These are phyloP conservation scores for Knoxia roxburghii DNA, from an alignment of 257 asterid genomes.

Conservation along the genomic window DNA sequence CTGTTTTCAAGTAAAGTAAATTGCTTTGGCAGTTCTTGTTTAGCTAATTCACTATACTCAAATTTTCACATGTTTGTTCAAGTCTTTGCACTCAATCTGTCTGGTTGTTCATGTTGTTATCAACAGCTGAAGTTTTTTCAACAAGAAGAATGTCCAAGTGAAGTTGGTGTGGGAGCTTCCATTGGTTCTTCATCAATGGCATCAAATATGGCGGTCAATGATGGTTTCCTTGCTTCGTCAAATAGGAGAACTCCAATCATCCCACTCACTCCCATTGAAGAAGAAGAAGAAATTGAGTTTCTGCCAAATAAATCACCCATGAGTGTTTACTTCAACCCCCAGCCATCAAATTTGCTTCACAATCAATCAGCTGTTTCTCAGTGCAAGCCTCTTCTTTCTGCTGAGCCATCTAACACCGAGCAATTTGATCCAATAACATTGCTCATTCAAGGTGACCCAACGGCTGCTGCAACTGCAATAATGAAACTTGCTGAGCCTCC, in stretches of 20 bases:
- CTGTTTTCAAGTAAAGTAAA: not conserved
- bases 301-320: no score
- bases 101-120: no score
- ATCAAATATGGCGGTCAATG: not conserved
- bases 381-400: not conserved
- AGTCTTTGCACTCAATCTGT: no score
- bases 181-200: constrained; percentile 7
- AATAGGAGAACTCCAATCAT: constrained; percentile 29
- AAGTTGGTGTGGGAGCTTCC: constrained; percentile 15
- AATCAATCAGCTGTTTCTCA: not conserved
- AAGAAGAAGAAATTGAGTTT: constrained; percentile 13
- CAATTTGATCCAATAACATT: constrained; percentile 11
- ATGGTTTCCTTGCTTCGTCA: not conserved
- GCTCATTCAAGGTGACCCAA: constrained; percentile 18
- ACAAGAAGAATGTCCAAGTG: no score
- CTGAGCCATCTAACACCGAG: no score
- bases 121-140: no score
- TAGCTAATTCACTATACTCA: no score
- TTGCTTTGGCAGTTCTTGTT: not conserved
- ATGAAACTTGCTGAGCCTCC: no score
- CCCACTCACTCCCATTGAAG: constrained; percentile 40
- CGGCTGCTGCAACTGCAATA: constrained; percentile 43
- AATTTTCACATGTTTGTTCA: no score
- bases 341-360: constrained; percentile 3
- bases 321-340: no score